Evolutionary conservation across 2,329 filamentous ascomycete genomes (phyloP), one percentile per base, ranked within the genome.

Genomic region (Diaporthe caulivora): DNA sequence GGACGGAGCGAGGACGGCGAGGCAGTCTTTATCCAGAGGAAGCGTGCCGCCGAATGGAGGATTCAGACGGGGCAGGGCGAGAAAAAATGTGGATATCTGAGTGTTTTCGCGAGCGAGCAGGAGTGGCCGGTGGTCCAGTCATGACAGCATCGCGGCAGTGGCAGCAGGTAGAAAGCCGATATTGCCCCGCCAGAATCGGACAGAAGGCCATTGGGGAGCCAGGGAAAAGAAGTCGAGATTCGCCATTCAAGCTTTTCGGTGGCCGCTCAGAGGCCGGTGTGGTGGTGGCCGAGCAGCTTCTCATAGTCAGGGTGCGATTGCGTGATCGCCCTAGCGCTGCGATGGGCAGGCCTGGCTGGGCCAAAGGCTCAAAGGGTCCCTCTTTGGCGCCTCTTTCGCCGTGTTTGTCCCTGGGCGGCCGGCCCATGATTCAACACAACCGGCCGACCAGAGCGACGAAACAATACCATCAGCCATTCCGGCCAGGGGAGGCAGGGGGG

Each of bases 281-380:
- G 37, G 11, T 54, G 13, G 34, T 58, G 71, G 72, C 42, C 31
- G 31, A 44, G 37, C 47, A 74, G 51, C 71, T 68, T 47, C 71
- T 71, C 73, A 73, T 69, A 13, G 40, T 57, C 42, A 67, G 71
- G 69, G 44, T 72, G 70, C 72, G 72, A 76, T 76, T 70, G 72
- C 75, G 75, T 74, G 72, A 75, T 76, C 67, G 70, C 62, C 49
- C 71, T 75, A 75, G 67, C 60, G 72, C 51, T 62, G 60, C 55
- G 58, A 70, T 69, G 29, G 53, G 68, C 47, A 67, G 71, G 58
- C 75, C 65, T 65, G 65, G 31, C 51, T 40, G 65, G 60, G 51
- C 51, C 62, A 51, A 47, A 40, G 34, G 26, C 31, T 44, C 31
- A 53, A 17, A 65, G n/a, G 44, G 47, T 49, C 62, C 62, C 44